These are phyloP conservation scores for Starmerella floris DNA, from an alignment of 805 yeast genomes.

Conservation along the genomic window DNA sequence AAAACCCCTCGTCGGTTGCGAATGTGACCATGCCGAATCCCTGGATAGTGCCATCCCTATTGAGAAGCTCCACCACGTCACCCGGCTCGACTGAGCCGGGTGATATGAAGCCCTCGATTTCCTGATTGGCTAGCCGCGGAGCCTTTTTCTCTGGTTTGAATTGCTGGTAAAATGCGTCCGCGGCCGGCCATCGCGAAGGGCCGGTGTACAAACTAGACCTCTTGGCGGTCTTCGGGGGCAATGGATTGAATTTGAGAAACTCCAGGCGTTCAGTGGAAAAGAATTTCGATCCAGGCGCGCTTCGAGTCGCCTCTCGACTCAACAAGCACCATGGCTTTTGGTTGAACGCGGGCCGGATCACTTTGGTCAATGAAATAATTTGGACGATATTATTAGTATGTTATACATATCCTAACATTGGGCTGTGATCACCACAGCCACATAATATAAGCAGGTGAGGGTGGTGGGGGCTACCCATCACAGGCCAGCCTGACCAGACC, in stretches of 20 bases:
- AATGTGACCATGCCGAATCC: conserved; percentile 19
- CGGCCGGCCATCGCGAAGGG: conserved; percentile 14
- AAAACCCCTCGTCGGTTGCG: conserved; percentile 8
- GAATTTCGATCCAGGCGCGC: too few relatives aligned
- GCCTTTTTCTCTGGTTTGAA: not conserved
- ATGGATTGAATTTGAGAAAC: conserved; percentile 16
- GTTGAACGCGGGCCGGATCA: not conserved
- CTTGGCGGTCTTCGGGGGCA: conserved; percentile 9
- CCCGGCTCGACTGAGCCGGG: conserved; percentile 16
- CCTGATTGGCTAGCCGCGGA: not conserved
- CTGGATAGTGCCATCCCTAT: conserved; percentile 7
- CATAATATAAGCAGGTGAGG: too few relatives aligned
- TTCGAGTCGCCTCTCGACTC: too few relatives aligned
- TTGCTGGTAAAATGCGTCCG: conserved; percentile 13
- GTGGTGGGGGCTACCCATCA: too few relatives aligned
- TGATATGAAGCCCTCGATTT: conserved; percentile 1
- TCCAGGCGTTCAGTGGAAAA: conserved; percentile 1
- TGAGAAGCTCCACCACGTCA: conserved; percentile 17
- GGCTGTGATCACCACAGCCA: too few relatives aligned
- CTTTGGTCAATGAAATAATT: not conserved
- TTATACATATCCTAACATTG: too few relatives aligned
- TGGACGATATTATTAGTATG: not conserved
- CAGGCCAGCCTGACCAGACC: too few relatives aligned
- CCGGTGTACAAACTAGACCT: conserved; percentile 12
- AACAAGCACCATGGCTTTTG: not conserved